Percentiles rank a stretch among this genome's conserved stretches.
Evolutionary conservation across 2,329 filamentous ascomycete species (phyloP).

Genomic region (Cladorrhinum sp.): DNA sequence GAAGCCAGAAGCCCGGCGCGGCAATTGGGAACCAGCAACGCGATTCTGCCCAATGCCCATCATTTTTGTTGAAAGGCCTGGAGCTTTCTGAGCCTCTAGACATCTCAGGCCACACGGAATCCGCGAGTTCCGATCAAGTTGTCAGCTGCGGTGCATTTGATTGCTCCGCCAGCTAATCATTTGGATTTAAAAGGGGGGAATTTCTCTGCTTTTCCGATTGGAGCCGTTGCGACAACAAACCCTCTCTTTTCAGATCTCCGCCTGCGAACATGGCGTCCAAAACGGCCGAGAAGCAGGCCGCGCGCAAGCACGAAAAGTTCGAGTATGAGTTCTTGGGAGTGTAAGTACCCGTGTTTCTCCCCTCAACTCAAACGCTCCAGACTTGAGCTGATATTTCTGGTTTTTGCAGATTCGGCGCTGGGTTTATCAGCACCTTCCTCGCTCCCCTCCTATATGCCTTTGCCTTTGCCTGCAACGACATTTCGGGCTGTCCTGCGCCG

Average conservation of each 20-base stretch:
- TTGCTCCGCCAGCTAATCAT: background rate
- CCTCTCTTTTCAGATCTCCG: too few species aligned
- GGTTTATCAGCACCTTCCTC: constrained; percentile 74
- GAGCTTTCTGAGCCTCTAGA: background rate
- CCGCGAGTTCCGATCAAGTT: background rate
- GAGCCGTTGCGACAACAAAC: background rate
- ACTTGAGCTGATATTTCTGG: background rate
- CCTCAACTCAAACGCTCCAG: background rate
- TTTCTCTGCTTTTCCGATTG: background rate
- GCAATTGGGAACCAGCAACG: background rate
- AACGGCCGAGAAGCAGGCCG: constrained; percentile 19
- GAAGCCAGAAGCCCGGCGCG: constrained; percentile 14
- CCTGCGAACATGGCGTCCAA: constrained; percentile 23
- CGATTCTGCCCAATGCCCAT: background rate
- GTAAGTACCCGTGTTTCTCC: constrained; percentile 32
- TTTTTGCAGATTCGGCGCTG: constrained; percentile 64
- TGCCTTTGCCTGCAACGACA: constrained; percentile 85
- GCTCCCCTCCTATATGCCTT: constrained; percentile 76
- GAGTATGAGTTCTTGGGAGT: constrained; percentile 53
- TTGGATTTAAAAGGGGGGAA: background rate
- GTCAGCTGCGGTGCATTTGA: background rate
- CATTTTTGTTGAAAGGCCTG: background rate
- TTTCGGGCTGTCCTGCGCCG: constrained; percentile 85
- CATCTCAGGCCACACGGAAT: constrained; percentile 12
- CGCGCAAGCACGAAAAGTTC: constrained; percentile 32